Evolutionary conservation across 768 basidiomycete species (phyloP).

Genomic region (Suillus paluster): DNA sequence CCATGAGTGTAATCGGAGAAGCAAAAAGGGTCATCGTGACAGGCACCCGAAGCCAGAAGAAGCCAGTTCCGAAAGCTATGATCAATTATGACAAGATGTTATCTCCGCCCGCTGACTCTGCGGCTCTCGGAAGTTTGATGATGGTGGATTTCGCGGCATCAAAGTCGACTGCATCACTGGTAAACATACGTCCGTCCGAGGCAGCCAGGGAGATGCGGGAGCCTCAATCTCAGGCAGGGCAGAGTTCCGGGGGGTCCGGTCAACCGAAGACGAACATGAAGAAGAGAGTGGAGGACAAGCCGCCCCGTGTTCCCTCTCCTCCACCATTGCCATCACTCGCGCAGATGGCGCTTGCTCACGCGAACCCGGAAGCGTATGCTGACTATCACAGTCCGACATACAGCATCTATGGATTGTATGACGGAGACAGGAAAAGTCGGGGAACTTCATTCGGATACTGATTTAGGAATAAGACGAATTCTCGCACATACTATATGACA

Average conservation of each 20-base stretch:
- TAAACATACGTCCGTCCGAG: conserved; percentile 33
- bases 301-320: conserved; percentile 81
- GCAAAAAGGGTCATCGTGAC: conserved; percentile 30
- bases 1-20: conserved; percentile 60
- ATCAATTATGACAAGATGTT: conserved; percentile 17
- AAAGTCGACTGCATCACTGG: conserved; percentile 39
- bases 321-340: conserved; percentile 73
- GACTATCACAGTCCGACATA: conserved; percentile 83
- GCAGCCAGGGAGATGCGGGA: conserved; percentile 18
- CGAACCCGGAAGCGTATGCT: conserved; percentile 61
- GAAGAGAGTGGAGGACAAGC: conserved; percentile 56
- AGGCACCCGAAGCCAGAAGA: conserved; percentile 35
- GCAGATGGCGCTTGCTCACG: conserved; percentile 76
- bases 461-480: conserved; percentile 10
- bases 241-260: conserved; percentile 23
- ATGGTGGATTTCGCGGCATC: conserved; percentile 56
- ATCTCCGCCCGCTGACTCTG: conserved; percentile 41
- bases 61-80: conserved; percentile 33
- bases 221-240: conserved; percentile 33
- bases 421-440: conserved; percentile 59
- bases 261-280: conserved; percentile 30
- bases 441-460: conserved; percentile 28
- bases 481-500: not conserved
- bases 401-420: conserved; percentile 80
- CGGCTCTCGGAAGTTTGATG: conserved; percentile 63